Conservation (phyloP, 306 rosid species). For the Inga oerstediana region DNA sequence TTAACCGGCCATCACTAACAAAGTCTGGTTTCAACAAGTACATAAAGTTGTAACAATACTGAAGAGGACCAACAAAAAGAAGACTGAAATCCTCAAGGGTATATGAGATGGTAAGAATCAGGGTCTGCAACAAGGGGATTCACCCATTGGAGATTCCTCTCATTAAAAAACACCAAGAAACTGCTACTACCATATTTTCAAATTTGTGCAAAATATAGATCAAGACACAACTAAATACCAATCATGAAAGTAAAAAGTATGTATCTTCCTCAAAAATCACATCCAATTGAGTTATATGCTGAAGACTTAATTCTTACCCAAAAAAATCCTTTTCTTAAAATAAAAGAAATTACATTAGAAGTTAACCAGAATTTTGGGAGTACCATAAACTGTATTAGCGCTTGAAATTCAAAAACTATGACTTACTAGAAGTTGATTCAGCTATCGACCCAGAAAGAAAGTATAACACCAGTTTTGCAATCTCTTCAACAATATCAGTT, state of each 20-base stretch:
- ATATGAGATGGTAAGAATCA: constrained; percentile 1
- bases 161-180: background rate
- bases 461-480: background rate
- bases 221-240: constrained; percentile 19
- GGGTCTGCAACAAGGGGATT: constrained; percentile 21
- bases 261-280: background rate
- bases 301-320: constrained; percentile 2
- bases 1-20: background rate
- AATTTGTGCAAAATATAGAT: background rate
- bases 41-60: constrained; percentile 4
- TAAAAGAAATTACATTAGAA: background rate
- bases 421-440: background rate
- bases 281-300: constrained; percentile 13
- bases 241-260: background rate
- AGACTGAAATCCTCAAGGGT: background rate
- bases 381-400: background rate
- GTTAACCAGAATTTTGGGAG: background rate
- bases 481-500: background rate
- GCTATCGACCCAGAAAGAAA: background rate
- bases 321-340: background rate
- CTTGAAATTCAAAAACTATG: background rate
- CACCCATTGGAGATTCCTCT: constrained; percentile 5
- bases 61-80: background rate
- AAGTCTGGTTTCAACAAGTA: constrained; percentile 5
- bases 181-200: constrained; percentile 16